Percentiles rank a stretch among this genome's conserved stretches.
Conservation (phyloP, 1,284 basidiomycete species). For the Exobasidium cylindrosporum region DNA sequence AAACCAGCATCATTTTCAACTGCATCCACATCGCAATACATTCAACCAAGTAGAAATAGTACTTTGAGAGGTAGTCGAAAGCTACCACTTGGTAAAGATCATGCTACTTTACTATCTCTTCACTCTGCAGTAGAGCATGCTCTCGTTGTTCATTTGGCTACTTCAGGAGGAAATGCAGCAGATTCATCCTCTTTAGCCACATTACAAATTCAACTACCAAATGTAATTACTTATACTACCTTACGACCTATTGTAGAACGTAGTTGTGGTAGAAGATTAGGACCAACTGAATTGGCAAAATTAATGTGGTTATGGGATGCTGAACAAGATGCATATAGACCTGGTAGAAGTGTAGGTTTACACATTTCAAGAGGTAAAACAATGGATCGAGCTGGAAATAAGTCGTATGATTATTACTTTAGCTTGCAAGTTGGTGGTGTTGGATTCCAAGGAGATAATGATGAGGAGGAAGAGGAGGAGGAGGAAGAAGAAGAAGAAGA, state of each 20-base stretch:
- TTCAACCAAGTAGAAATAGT: background rate
- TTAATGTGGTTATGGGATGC: conserved; percentile 39
- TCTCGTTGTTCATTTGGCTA: conserved; percentile 48
- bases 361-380: background rate
- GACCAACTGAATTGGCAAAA: conserved; percentile 30
- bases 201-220: conserved; percentile 33
- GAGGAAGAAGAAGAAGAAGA: conserved; percentile 17
- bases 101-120: conserved; percentile 31
- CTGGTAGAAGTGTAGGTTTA: background rate
- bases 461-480: conserved; percentile 16
- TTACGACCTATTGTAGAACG: conserved; percentile 47
- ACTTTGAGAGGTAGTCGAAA: conserved; percentile 16
- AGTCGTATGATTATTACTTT: conserved; percentile 43
- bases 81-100: conserved; percentile 34
- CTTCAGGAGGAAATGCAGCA: conserved; percentile 32
- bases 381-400: conserved; percentile 18
- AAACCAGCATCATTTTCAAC: background rate
- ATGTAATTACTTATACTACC: conserved; percentile 39
- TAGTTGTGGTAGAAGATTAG: conserved; percentile 33
- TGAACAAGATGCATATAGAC: background rate
- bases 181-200: conserved; percentile 15
- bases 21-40: background rate
- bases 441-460: background rate
- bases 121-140: conserved; percentile 47
- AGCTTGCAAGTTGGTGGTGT: conserved; percentile 26